Evolutionary conservation across 345 rosid genomes (phyloP), one percentile per base, ranked within the genome.

Genomic region (Syzygium grande): DNA sequence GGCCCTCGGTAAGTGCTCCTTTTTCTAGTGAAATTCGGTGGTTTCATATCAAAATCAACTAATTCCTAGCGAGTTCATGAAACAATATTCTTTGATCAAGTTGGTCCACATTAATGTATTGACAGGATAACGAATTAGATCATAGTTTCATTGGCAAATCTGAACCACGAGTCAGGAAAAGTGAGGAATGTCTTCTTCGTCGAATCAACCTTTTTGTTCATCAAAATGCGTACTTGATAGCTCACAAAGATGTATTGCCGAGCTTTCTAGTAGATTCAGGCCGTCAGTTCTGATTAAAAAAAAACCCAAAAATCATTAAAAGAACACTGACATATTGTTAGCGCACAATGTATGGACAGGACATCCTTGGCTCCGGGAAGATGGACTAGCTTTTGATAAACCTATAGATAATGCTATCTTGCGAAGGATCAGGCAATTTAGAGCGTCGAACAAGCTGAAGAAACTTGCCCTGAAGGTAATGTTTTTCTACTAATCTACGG

Each of bases 361-460:
- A 27, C 99, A 97, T 91, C 96, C 98, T 59, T 97, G 99, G 99
- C 79, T 96, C 89, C 93, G 90, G 90, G 93, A 91, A 86, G 95
- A 91, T 63, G 93, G 88, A 9, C 91, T 85, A 54, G 92, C 94
- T 51, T 94, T 97, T 25, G 99, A 95, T 90, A 93, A 90, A 88
- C 97, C 98, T 34, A 93, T 97, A 16, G 94, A 94, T 86, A 95
- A 94, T 53, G 99, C 97, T 38, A 98, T 96, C 83, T 95, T 94
- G 59, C 89, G 84, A 41, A 95, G 99, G 93, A 92, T 97, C 95
- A 97, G 93, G 93, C 99, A 96, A 89, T 95, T 97, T 85, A 93
- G 98, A 49, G 98, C 94, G 11, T 94, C 95, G 97, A 97, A 97
- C 91, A 97, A 97, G 92, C 91, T 97, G 84, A 95, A 96, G 93